A percentile compares a stretch with the other conserved stretches of the same genome.
phyloP scores from a whole-genome alignment of 495 filamentous ascomycete genomes.

The Pyrenula massariospora region DNA sequence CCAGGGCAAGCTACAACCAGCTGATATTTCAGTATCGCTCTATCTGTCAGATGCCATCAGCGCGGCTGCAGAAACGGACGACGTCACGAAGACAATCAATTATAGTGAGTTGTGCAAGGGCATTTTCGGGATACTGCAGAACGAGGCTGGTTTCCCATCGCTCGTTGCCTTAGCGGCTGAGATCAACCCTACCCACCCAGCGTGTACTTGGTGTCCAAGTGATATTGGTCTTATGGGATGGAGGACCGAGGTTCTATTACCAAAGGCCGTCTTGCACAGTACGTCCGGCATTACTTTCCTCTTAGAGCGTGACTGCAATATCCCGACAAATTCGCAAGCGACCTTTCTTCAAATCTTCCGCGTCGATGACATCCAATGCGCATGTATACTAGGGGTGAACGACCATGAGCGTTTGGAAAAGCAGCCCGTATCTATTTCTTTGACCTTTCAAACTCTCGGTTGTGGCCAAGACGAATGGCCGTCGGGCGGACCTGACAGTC shows the following conservation, averaged over 20 bases:
- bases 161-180: conserved; percentile 22
- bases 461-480: not conserved
- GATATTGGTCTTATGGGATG: conserved; percentile 24
- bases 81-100: conserved; percentile 33
- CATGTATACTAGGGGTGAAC: conserved; percentile 45
- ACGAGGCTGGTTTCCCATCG: conserved; percentile 13
- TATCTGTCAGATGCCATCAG: conserved; percentile 32
- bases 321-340: conserved; percentile 25
- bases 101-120: conserved; percentile 36
- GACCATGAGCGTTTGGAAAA: conserved; percentile 46
- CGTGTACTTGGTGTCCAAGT: conserved; percentile 19
- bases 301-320: conserved; percentile 8
- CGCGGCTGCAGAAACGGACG: conserved; percentile 24
- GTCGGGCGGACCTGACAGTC: not conserved
- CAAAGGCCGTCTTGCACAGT: conserved; percentile 30
- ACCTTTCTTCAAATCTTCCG: conserved; percentile 25
- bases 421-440: conserved; percentile 39
- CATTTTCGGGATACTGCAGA: conserved; percentile 21
- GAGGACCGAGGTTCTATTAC: conserved; percentile 28
- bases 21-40: conserved; percentile 28
- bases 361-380: conserved; percentile 30
- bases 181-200: conserved; percentile 24
- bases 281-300: conserved; percentile 24
- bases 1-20: conserved; percentile 28
- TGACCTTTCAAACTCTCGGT: conserved; percentile 27